Conservation (phyloP, 2,329 filamentous ascomycete species). For the Didymella keratinophila region DNA sequence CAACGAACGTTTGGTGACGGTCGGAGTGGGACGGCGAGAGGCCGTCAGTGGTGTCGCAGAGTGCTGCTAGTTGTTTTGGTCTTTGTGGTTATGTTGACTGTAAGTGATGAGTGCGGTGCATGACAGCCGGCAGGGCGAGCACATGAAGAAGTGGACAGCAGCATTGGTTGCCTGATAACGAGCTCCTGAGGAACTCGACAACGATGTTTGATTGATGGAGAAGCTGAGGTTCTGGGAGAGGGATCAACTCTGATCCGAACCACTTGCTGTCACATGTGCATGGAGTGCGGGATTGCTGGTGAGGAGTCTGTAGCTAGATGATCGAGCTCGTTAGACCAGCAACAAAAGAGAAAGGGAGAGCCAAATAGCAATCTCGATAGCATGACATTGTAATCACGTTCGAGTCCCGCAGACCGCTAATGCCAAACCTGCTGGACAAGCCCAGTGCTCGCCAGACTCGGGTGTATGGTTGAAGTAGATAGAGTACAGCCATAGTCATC, state of each 20-base stretch:
- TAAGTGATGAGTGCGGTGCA: slow-evolving; percentile 5
- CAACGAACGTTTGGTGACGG: slow-evolving; percentile 38
- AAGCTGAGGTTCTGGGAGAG: slow-evolving; percentile 33
- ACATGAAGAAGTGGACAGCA: slow-evolving; percentile 26
- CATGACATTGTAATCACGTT: slow-evolving; percentile 52
- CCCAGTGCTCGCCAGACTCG: slow-evolving; percentile 33
- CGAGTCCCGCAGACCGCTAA: slow-evolving; percentile 46
- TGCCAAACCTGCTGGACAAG: slow-evolving; percentile 42
- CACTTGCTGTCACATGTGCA: slow-evolving; percentile 32
- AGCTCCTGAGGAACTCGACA: slow-evolving; percentile 33
- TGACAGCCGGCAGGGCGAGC: slow-evolving; percentile 28
- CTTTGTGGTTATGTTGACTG: slow-evolving; percentile 13
- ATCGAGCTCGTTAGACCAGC: slow-evolving; percentile 28
- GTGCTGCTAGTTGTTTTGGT: slow-evolving; percentile 25
- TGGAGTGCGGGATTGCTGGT: slow-evolving; percentile 14
- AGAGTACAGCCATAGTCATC: slow-evolving; percentile 51
- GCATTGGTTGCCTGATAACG: slow-evolving; percentile 32
- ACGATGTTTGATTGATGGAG: slow-evolving; percentile 27
- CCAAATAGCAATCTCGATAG: slow-evolving; percentile 47
- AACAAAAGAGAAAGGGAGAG: slow-evolving; percentile 25
- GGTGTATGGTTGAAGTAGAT: slow-evolving; percentile 39
- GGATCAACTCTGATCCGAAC: slow-evolving; percentile 36
- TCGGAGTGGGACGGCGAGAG: slow-evolving; percentile 37
- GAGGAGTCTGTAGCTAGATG: slow-evolving; percentile 26
- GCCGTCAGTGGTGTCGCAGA: slow-evolving; percentile 36